These are phyloP conservation scores for Chrysanthemum lavandulifolium DNA, from an alignment of 129 eudicot species.

Conservation along the genomic window DNA sequence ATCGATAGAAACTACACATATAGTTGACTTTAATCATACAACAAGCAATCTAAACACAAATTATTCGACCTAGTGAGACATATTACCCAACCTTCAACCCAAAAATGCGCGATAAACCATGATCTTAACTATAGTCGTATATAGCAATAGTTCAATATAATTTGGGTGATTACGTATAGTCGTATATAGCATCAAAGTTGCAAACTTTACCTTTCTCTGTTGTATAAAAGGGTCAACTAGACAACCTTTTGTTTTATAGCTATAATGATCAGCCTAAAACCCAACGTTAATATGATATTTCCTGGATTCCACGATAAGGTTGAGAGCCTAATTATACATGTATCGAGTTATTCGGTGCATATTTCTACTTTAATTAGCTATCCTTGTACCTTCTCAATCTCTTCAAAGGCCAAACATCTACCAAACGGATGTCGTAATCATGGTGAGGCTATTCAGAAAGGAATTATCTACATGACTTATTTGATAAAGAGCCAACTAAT, in stretches of 20 bases:
- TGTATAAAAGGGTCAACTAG: constrained; percentile 16
- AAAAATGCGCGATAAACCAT: background rate
- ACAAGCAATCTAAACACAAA: background rate
- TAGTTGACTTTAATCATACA: background rate
- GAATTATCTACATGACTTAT: background rate
- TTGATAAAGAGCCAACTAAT: constrained; percentile 5
- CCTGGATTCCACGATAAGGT: background rate
- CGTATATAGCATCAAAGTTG: constrained; percentile 17
- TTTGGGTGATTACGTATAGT: background rate
- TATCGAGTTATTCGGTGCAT: background rate
- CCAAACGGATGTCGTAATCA: background rate
- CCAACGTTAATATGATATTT: constrained; percentile 1
- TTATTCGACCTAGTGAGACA: no score
- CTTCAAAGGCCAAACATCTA: constrained; percentile 20
- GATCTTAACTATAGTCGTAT: background rate
- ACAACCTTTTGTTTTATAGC: constrained; percentile 15
- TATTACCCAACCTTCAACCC: no score
- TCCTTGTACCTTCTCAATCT: constrained; percentile 18
- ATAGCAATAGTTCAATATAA: background rate
- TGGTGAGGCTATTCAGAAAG: constrained; percentile 13
- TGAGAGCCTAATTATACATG: constrained; percentile 3
- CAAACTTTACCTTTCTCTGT: constrained; percentile 29
- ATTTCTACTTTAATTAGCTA: constrained; percentile 12
- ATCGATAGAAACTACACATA: constrained; percentile 8
- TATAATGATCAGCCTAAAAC: constrained; percentile 10